Conservation (phyloP, 139 green algal genomes). For the Haematococcus sp. region DNA sequence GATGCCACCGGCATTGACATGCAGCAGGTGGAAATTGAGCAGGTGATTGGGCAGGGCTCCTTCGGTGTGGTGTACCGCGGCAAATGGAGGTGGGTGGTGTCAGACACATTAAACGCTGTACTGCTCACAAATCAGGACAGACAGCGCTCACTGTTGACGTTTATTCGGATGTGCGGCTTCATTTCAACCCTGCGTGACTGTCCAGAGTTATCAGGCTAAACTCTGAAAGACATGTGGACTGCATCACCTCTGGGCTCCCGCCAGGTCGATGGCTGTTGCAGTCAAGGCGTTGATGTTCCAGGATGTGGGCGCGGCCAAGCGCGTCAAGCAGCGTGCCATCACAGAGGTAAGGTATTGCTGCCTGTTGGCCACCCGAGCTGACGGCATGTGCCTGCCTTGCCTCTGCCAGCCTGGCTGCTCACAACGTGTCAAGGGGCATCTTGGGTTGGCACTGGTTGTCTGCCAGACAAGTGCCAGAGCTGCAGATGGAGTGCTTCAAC, state of each 20-base stretch:
- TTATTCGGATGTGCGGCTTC: neutral
- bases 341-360: conserved; percentile 13
- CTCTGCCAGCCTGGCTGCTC: too few species aligned
- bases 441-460: neutral
- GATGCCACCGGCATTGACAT: conserved; percentile 6
- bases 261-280: conserved; percentile 20
- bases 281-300: conserved; percentile 41
- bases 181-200: neutral
- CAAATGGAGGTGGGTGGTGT: conserved; percentile 2
- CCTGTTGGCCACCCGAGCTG: too few species aligned
- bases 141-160: neutral
- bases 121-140: conserved; percentile 7
- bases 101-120: too few species aligned
- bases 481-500: neutral
- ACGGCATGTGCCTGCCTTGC: too few species aligned
- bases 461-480: neutral
- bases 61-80: conserved; percentile 17
- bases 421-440: too few species aligned
- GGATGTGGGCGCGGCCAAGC: conserved; percentile 18
- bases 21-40: conserved; percentile 15
- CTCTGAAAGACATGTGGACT: neutral
- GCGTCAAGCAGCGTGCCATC: conserved; percentile 23
- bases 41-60: conserved; percentile 15
- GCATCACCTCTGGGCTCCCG: neutral
- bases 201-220: neutral